Percentiles rank a stretch among this genome's conserved stretches.
These are phyloP conservation scores for Leonotis leonurus DNA, from an alignment of 257 asterid species.

Conservation along the genomic window DNA sequence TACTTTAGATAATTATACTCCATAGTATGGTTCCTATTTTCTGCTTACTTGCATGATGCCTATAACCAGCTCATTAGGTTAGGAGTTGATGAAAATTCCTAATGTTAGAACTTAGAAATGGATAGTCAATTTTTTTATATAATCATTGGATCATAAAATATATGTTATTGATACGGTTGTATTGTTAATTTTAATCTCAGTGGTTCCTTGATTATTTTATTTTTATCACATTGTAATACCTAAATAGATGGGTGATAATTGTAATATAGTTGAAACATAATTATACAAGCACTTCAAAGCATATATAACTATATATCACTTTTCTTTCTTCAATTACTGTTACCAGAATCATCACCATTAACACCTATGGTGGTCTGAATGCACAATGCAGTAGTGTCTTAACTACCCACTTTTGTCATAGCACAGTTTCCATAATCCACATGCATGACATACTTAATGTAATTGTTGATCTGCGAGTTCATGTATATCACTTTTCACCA, in stretches of 20 bases:
- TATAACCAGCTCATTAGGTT: not conserved
- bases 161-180: not conserved
- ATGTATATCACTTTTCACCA: not conserved
- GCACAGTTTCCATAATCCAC: not conserved
- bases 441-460: not conserved
- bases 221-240: not conserved
- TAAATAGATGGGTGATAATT: not conserved
- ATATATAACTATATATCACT: not conserved
- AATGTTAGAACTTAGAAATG: not conserved
- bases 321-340: not conserved
- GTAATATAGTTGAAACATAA: not conserved
- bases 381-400: not conserved
- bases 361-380: not conserved
- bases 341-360: too few relatives aligned
- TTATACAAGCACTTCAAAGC: not conserved
- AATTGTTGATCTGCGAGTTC: not conserved
- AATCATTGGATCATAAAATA: not conserved
- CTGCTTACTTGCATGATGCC: not conserved
- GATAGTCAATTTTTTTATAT: not conserved
- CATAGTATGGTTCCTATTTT: conserved; percentile 3
- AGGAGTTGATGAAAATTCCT: not conserved
- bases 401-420: not conserved
- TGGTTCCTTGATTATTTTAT: not conserved
- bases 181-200: not conserved
- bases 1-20: not conserved